Evolutionary conservation across 768 basidiomycete species (phyloP).

Genomic region (Daedaleopsis nitida): DNA sequence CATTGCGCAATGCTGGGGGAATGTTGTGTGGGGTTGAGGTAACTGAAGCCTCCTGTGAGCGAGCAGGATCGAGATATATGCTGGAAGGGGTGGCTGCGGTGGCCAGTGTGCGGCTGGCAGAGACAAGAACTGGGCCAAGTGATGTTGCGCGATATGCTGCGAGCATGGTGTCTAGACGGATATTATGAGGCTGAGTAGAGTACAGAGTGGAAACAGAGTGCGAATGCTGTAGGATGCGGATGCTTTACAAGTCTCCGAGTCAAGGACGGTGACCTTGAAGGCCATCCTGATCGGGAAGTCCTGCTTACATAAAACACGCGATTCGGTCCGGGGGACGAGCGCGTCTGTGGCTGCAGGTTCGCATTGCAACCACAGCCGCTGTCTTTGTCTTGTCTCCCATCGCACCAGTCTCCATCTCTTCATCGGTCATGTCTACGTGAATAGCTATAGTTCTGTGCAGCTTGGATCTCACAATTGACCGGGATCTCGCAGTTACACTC

Average conservation of each 20-base stretch:
- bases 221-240: too few species aligned
- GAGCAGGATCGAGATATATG: slow-evolving; percentile 47
- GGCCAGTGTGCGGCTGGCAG: slow-evolving; percentile 4
- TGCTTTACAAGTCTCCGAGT: too few species aligned
- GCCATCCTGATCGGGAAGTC: background rate
- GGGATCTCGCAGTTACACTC: slow-evolving; percentile 52
- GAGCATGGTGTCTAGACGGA: background rate
- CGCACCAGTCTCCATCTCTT: background rate
- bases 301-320: background rate
- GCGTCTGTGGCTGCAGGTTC: background rate
- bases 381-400: too few species aligned
- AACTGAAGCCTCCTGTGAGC: slow-evolving; percentile 41
- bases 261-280: background rate
- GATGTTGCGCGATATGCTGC: background rate
- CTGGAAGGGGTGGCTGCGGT: slow-evolving; percentile 5
- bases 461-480: too few species aligned
- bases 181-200: background rate
- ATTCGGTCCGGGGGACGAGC: background rate
- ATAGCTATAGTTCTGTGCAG: too few species aligned
- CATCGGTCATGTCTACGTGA: background rate
- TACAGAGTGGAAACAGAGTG: background rate
- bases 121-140: background rate
- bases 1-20: slow-evolving; percentile 46
- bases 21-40: slow-evolving; percentile 59
- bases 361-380: too few species aligned